These are phyloP conservation scores for Moringa oleifera DNA, from an alignment of 345 rosid genomes.

Conservation along the genomic window DNA sequence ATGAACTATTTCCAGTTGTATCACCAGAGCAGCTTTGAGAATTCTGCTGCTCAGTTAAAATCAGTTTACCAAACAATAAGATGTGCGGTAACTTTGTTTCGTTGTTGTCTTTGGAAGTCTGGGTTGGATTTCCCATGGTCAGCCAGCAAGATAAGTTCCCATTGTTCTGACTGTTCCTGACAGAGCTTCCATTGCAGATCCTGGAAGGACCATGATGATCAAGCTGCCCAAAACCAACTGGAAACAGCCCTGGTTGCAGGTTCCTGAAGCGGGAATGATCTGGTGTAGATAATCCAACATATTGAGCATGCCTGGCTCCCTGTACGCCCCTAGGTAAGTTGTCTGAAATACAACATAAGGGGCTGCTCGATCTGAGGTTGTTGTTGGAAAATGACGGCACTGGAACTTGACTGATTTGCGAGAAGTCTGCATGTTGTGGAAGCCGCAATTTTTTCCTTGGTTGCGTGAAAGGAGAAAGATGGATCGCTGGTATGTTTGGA, in stretches of 20 bases:
- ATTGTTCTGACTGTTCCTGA: constrained; percentile 21
- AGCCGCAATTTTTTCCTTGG: constrained; percentile 80
- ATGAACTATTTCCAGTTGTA: constrained; percentile 41
- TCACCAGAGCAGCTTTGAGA: constrained; percentile 65
- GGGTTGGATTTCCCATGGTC: constrained; percentile 50
- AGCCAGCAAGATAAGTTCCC: constrained; percentile 54
- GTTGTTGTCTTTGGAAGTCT: constrained; percentile 30
- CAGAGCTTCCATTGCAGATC: constrained; percentile 20
- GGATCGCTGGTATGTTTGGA: constrained; percentile 65
- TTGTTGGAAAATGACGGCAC: constrained; percentile 62
- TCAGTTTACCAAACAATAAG: constrained; percentile 77
- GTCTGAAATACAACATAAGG: constrained; percentile 59
- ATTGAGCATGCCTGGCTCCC: constrained; percentile 99
- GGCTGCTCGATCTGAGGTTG: constrained; percentile 51
- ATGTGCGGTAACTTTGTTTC: constrained; percentile 62
- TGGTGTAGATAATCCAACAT: constrained; percentile 65
- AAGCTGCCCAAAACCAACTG: constrained; percentile 40
- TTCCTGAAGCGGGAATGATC: constrained; percentile 63
- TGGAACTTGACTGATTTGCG: constrained; percentile 45
- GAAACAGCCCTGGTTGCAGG: constrained; percentile 44
- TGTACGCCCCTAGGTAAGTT: constrained; percentile 95
- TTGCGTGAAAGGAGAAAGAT: constrained; percentile 70
- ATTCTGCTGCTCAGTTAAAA: constrained; percentile 54
- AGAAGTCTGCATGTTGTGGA: constrained; percentile 55
- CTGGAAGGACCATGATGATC: constrained; percentile 32